Percentiles rank a stretch among this genome's conserved stretches.
These are phyloP conservation scores for Cercospora zeina DNA, from an alignment of 2,329 filamentous ascomycete genomes.

Conservation along the genomic window DNA sequence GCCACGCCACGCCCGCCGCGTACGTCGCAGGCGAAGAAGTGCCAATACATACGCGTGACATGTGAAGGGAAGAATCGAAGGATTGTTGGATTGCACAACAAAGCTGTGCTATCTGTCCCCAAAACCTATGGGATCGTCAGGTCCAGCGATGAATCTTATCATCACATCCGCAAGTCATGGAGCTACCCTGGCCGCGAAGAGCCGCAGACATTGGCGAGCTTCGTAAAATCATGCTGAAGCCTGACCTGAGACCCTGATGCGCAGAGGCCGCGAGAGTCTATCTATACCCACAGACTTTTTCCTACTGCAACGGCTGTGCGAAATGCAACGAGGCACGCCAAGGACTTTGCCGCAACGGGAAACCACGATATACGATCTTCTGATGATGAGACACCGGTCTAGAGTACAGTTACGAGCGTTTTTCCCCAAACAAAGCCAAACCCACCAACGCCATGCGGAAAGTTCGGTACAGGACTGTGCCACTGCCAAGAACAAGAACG, in stretches of 20 bases:
- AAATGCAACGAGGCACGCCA: background rate
- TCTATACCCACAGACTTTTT: background rate
- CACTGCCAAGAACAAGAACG: conserved; percentile 14
- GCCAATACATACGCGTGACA: conserved; percentile 8
- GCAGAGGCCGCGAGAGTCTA: background rate
- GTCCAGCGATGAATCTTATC: background rate
- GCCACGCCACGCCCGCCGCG: background rate
- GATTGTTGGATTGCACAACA: background rate
- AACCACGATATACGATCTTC: too few species aligned
- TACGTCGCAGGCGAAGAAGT: conserved; percentile 6
- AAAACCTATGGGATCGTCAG: conserved; percentile 6
- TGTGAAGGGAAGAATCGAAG: conserved; percentile 7
- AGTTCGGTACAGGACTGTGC: conserved; percentile 20
- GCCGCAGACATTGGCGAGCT: conserved; percentile 7
- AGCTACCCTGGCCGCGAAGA: background rate
- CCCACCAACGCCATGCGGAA: background rate
- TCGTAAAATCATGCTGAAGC: background rate
- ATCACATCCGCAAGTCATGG: background rate
- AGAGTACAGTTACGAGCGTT: too few species aligned
- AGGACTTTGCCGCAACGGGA: too few species aligned
- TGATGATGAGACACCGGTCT: too few species aligned
- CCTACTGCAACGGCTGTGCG: background rate
- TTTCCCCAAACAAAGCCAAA: too few species aligned
- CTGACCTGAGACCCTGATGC: conserved; percentile 1
- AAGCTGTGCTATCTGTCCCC: too few species aligned